Base-by-base conservation (phyloP, 2,329 filamentous ascomycete genomes). In the Fusarium duplospermum region DNA sequence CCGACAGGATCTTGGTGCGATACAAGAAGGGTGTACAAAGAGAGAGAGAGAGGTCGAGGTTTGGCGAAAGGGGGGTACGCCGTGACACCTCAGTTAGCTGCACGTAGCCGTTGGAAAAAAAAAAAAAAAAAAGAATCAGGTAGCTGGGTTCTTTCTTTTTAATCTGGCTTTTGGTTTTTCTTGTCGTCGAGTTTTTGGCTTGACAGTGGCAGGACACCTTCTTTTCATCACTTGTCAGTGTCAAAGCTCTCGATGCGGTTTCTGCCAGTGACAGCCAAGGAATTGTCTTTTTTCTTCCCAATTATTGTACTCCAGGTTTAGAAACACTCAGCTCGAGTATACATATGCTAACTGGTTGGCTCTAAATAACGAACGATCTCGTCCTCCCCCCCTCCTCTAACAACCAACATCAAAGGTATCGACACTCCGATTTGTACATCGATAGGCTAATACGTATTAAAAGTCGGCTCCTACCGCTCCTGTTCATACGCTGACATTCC, bases 21-120 rank as follows among this genome's bases (percentile, higher is more conserved):
- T 54, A 47, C 42, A 47, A 16, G 42, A 10, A 11, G 40, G 42
- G 42, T 8, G n/a, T 4, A 16, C 52, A 47, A 38, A 47, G 45
- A 57, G 50, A 56, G 31, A 71, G 68, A 40, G 66, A 64, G 36
- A 52, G 59, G 70, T 66, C 66, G 67, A 68, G 61, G 63, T 22
- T 62, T 62, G 58, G 36, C 71, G 67, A 73, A 58, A 60, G 58
- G 45, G 60, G 73, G 56, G 40, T 29, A 64, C 45, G 24, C 62
- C 24, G 71, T 74, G 71, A 66, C 29, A 74, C 71, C 47, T 66
- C 47, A 31, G 57, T 20, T 38, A 59, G 64, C 58, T 74, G 71
- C 71, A 74, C 52, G 52, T 50, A 74, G 38, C 71, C 71, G 71
- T 40, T 40, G 67, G 14, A 22, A 47, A 24, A 59, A 58, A n/a